Base-by-base conservation (phyloP, 495 filamentous ascomycete species). In the Podospora appendiculata region DNA sequence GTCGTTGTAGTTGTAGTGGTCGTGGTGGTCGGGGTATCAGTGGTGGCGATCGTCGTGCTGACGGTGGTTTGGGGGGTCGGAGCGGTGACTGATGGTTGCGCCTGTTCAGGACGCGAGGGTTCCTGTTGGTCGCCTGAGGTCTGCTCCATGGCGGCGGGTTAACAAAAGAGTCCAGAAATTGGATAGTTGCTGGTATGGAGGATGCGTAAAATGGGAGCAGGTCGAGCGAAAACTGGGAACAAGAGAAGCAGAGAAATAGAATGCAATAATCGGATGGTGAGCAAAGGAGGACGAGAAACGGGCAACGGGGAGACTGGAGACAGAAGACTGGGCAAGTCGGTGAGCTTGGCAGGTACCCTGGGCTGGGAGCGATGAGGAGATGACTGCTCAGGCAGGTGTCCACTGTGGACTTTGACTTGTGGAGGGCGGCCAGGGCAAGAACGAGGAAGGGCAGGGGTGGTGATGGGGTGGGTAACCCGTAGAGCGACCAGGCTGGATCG, bases 61-160 rank as follows among this genome's bases (percentile, higher is more conserved):
- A n/a, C 33, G 19, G 8, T 18, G 17, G 43, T 32, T 16, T 42
- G n/a, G 54, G 41, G 25, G 41, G 33, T 39, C 44, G 25, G 25
- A 25, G 25, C 25, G 25, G 25, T 25, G 25, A 25, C 25, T 25
- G 25, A 25, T 25, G 25, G 25, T 25, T 47, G 41, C 19, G 42
- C 6, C 9, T 50, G 40, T 46, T 4, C 41, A 12, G 41, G 8
- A 44, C 13, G 41, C 41, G 52, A 13, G 18, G 48, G 39, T 51
- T 38, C 36, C 44, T 16, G 41, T n/a, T 32, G 48, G 38, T 38
- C 49, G 14, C 7, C 41, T 13, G 41, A 44, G 38, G 36, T 56
- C 54, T 56, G 54, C 32, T 48, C 54, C 54, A 56, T 56, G 35
- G 33, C 18, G 44, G 14, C 36, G 35, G 42, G 45, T 47, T 48